These are phyloP conservation scores for Bruguiera sexangula DNA, from an alignment of 345 rosid genomes.

Conservation along the genomic window DNA sequence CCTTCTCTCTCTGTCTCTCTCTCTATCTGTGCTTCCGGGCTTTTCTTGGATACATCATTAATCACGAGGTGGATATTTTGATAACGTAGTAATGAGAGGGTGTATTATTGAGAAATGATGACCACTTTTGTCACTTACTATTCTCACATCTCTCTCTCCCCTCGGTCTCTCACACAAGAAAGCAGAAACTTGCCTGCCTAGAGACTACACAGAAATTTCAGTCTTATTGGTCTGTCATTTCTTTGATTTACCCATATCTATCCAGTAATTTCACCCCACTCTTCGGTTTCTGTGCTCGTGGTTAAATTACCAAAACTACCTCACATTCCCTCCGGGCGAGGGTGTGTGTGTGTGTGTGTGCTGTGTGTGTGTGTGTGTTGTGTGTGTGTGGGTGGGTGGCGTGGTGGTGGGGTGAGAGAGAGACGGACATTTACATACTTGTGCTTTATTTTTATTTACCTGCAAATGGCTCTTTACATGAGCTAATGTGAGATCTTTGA, in stretches of 20 bases:
- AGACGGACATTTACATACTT: not conserved
- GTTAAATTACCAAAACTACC: not conserved
- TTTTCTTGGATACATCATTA: constrained; percentile 39
- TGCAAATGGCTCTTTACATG: constrained; percentile 93
- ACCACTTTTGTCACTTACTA: constrained; percentile 46
- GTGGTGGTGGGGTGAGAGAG: not conserved
- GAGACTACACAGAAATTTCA: constrained; percentile 36
- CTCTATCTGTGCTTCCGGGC: constrained; percentile 20
- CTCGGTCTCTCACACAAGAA: constrained; percentile 18
- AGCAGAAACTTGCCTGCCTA: constrained; percentile 34
- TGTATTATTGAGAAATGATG: constrained; percentile 78
- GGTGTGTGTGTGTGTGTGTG: not conserved
- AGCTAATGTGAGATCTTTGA: constrained; percentile 83
- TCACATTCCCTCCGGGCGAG: not conserved
- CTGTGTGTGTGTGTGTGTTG: not conserved
- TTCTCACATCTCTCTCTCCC: not conserved
- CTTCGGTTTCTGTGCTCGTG: constrained; percentile 41
- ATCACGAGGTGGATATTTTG: constrained; percentile 78
- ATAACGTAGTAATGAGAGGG: constrained; percentile 39
- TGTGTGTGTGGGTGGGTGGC: not conserved
- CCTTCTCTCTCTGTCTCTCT: not conserved
- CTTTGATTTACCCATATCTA: constrained; percentile 25
- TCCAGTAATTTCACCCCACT: constrained; percentile 19
- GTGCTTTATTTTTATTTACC: constrained; percentile 36
- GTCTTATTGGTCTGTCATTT: constrained; percentile 25